phyloP scores from a whole-genome alignment of 345 rosid species.

The Aurinia saxatilis region DNA sequence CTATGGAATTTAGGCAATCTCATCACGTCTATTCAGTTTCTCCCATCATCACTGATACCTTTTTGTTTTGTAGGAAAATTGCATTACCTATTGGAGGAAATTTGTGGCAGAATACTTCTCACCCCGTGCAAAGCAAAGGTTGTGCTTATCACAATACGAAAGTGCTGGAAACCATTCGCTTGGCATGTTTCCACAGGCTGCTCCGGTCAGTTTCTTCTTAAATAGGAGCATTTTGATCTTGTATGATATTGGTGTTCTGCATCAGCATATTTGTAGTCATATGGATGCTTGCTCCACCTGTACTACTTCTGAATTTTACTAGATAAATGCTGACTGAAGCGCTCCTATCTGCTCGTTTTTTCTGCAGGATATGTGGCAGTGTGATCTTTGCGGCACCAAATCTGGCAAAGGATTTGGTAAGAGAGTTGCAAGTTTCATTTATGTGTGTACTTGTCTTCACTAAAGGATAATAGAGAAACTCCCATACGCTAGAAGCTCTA shows the following conservation, averaged over 20 bases:
- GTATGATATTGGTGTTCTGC: slow-evolving; percentile 6
- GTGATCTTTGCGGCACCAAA: slow-evolving; percentile 31
- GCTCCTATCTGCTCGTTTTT: not conserved
- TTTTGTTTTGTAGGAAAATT: slow-evolving; percentile 57
- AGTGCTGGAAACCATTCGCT: slow-evolving; percentile 85
- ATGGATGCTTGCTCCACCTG: not conserved
- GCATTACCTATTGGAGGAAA: slow-evolving; percentile 90
- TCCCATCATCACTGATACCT: slow-evolving; percentile 5
- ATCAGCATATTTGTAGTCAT: not conserved
- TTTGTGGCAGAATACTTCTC: slow-evolving; percentile 90
- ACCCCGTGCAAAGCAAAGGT: slow-evolving; percentile 88
- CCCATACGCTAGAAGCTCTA: not conserved
- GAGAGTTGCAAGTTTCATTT: not conserved
- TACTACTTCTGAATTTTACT: not conserved
- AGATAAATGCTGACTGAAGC: no score
- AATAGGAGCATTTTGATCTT: not conserved
- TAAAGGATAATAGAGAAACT: not conserved
- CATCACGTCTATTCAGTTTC: not conserved
- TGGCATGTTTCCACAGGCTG: slow-evolving; percentile 90
- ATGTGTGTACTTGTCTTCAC: not conserved
- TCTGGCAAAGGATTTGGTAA: slow-evolving; percentile 37
- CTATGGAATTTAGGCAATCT: not conserved
- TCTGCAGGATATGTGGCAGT: slow-evolving; percentile 33
- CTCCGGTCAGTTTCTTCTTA: slow-evolving; percentile 54
- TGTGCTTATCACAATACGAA: slow-evolving; percentile 85